phyloP scores from a whole-genome alignment of 176 grass and related monocot genomes.

The Musa acuminata region DNA sequence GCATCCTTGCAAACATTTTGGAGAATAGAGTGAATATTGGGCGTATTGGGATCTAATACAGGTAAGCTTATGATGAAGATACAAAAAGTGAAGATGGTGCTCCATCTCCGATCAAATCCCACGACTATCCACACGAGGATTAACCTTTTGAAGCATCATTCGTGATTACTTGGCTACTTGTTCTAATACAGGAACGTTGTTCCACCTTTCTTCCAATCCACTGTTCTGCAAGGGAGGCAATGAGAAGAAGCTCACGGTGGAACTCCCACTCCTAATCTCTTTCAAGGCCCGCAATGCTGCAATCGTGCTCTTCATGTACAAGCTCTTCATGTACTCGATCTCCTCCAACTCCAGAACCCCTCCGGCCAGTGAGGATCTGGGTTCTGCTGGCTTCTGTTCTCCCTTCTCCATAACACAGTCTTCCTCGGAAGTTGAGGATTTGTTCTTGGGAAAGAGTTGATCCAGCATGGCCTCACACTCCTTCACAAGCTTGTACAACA shows the following conservation, averaged over 20 bases:
- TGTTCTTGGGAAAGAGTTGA: constrained; percentile 43
- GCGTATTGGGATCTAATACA: no score
- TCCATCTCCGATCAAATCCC: no score
- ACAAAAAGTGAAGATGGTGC: no score
- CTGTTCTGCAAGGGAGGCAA: no score
- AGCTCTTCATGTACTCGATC: no score
- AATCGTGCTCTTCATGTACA: no score
- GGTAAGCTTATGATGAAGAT: no score
- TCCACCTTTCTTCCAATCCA: constrained; percentile 14
- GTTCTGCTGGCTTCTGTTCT: constrained; percentile 35
- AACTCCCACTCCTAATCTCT: no score
- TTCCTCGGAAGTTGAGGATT: constrained; percentile 43
- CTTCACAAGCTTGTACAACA: constrained; percentile 83
- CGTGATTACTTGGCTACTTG: constrained; percentile 10
- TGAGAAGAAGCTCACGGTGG: no score
- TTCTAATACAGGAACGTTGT: neutral
- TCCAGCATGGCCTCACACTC: constrained; percentile 81
- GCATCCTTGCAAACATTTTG: no score
- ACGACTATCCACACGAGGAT: neutral
- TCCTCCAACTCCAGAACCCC: constrained; percentile 22
- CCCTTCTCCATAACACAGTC: constrained; percentile 23
- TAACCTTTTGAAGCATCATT: neutral
- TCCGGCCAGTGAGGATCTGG: neutral
- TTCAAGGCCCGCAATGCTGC: no score
- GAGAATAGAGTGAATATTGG: no score